These are phyloP conservation scores for Saccharum hybrid DNA, from an alignment of 202 grass and related monocot species.

Conservation along the genomic window DNA sequence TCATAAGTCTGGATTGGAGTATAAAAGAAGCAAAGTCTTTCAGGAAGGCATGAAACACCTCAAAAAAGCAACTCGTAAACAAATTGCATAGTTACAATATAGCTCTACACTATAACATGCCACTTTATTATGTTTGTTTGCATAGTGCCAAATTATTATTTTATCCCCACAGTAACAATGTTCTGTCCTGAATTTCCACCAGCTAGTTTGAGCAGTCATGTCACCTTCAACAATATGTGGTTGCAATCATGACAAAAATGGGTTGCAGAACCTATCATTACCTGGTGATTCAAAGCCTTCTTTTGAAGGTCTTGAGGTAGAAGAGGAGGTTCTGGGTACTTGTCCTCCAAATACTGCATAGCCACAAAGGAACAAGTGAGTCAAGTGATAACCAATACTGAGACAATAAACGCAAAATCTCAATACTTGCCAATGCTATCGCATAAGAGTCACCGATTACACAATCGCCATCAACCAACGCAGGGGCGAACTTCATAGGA, in stretches of 20 bases:
- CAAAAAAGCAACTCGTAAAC: not conserved
- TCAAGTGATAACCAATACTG: not conserved
- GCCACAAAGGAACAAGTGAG: not conserved
- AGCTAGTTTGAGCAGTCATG: not conserved
- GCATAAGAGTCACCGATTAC: slow-evolving; percentile 73
- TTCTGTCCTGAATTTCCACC: not conserved
- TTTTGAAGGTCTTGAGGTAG: slow-evolving; percentile 78
- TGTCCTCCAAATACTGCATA: slow-evolving; percentile 93
- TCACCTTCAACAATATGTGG: slow-evolving; percentile 9
- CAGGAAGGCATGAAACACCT: not conserved
- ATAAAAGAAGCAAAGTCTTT: not conserved
- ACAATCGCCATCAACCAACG: slow-evolving; percentile 51
- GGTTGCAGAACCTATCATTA: slow-evolving; percentile 38
- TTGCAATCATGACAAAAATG: not conserved
- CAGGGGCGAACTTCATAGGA: slow-evolving; percentile 79
- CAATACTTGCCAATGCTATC: slow-evolving; percentile 65
- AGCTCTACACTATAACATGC: not conserved
- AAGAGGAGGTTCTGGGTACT: slow-evolving; percentile 67
- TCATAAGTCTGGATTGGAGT: not conserved
- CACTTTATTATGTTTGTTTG: not conserved
- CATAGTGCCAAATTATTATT: not conserved
- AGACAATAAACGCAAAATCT: not conserved
- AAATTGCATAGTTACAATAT: not conserved
- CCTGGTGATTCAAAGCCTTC: slow-evolving; percentile 92
- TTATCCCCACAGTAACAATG: not conserved